A percentile compares a stretch with the other conserved stretches of the same genome.
Evolutionary conservation across 2,329 filamentous ascomycete genomes (phyloP).

Genomic region (Alternaria triticimaculans): DNA sequence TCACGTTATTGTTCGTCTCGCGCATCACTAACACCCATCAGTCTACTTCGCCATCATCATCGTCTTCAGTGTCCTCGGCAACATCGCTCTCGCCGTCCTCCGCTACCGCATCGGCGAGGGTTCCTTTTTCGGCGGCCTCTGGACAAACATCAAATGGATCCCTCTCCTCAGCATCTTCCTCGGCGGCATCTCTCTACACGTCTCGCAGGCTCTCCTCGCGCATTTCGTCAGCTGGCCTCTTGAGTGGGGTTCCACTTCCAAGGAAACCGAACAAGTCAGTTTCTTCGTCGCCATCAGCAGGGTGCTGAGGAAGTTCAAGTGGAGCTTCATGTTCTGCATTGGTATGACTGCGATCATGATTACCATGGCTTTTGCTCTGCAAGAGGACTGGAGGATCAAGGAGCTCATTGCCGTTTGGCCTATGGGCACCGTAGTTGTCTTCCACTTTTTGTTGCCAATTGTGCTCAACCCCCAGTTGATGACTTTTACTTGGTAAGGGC

Average conservation of each 20-base stretch:
- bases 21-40: neutral
- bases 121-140: slow-evolving; percentile 57
- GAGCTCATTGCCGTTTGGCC: slow-evolving; percentile 72
- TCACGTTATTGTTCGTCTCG: neutral
- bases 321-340: slow-evolving; percentile 67
- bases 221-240: slow-evolving; percentile 90
- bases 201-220: slow-evolving; percentile 77
- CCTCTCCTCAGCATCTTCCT: slow-evolving; percentile 78
- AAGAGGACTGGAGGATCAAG: slow-evolving; percentile 60
- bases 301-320: slow-evolving; percentile 78
- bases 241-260: slow-evolving; percentile 83
- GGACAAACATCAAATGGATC: slow-evolving; percentile 69
- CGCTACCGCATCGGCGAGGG: slow-evolving; percentile 67
- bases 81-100: slow-evolving; percentile 66
- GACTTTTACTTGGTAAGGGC: slow-evolving; percentile 74
- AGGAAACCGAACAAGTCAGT: slow-evolving; percentile 80
- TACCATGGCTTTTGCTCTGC: slow-evolving; percentile 70
- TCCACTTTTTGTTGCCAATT: slow-evolving; percentile 74
- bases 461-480: slow-evolving; percentile 80
- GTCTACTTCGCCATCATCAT: slow-evolving; percentile 69
- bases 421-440: slow-evolving; percentile 70
- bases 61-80: slow-evolving; percentile 69
- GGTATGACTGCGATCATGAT: slow-evolving; percentile 67
- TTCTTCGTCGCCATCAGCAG: slow-evolving; percentile 86
- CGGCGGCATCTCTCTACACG: slow-evolving; percentile 79